phyloP scores from a whole-genome alignment of 805 yeast species.

The Lipomyces kockii region DNA sequence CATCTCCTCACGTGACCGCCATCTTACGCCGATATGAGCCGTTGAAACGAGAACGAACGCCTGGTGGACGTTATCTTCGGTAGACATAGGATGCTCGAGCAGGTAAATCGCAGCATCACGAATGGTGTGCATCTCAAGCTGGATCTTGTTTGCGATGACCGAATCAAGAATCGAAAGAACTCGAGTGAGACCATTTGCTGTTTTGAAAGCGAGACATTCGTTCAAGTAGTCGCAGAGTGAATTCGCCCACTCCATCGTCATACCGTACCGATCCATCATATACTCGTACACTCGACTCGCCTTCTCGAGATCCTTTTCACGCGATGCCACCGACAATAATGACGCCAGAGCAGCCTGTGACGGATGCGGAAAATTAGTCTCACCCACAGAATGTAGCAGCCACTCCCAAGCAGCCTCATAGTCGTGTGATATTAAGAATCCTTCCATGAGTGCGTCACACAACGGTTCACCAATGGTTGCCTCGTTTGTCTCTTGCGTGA shows the following conservation, averaged over 20 bases:
- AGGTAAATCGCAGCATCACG: conserved; percentile 24
- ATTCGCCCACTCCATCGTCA: conserved; percentile 1
- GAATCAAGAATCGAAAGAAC: conserved; percentile 12
- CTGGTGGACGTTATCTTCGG: conserved; percentile 23
- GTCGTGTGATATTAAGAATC: conserved; percentile 39
- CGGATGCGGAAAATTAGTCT: conserved; percentile 20
- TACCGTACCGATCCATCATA: conserved; percentile 24
- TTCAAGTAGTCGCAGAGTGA: conserved; percentile 22
- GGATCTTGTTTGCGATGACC: conserved; percentile 1
- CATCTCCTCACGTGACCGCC: conserved; percentile 11
- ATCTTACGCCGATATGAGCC: conserved; percentile 5
- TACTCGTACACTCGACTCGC: conserved; percentile 41
- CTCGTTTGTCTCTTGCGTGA: conserved; percentile 28
- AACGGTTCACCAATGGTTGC: conserved; percentile 21
- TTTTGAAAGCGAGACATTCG: background rate
- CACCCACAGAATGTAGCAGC: conserved; percentile 38
- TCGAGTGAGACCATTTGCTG: conserved; percentile 3
- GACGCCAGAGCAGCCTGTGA: conserved; percentile 27
- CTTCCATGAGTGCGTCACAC: conserved; percentile 37
- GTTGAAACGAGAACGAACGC: conserved; percentile 22
- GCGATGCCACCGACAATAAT: conserved; percentile 38
- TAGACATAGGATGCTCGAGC: conserved; percentile 9
- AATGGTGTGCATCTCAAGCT: conserved; percentile 22
- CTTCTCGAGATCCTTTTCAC: conserved; percentile 35
- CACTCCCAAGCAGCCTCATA: conserved; percentile 42